Conservation (phyloP, 495 filamentous ascomycete genomes). For the Tuber umbilicatum region DNA sequence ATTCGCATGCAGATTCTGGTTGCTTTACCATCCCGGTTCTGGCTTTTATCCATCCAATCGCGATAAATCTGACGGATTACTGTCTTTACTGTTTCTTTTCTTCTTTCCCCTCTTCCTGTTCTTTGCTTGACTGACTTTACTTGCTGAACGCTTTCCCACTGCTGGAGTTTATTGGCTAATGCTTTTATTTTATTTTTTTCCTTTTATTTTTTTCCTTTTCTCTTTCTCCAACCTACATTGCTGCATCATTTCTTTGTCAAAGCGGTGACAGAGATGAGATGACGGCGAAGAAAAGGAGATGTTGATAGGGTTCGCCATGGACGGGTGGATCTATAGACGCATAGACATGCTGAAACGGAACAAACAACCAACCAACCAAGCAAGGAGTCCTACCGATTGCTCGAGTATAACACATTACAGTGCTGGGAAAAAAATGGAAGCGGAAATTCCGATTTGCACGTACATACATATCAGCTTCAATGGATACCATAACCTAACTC, state of each 20-base stretch:
- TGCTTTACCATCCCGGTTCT: background rate
- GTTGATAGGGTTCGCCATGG: background rate
- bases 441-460: background rate
- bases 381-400: slow-evolving; percentile 9
- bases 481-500: background rate
- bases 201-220: background rate
- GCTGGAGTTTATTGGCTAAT: slow-evolving; percentile 5
- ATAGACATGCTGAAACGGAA: slow-evolving; percentile 1
- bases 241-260: background rate
- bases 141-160: background rate
- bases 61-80: background rate
- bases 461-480: slow-evolving; percentile 1
- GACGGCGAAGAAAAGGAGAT: background rate
- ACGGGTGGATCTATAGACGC: background rate
- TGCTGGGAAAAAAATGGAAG: background rate
- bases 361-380: background rate
- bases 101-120: background rate
- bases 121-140: background rate
- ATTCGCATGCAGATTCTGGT: background rate
- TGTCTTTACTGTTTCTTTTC: slow-evolving; percentile 10
- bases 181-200: background rate
- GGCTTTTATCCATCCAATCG: slow-evolving; percentile 5
- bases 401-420: background rate
- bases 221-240: background rate
- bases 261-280: background rate